Base-by-base conservation (phyloP, 2,329 filamentous ascomycete species). In the Fusarium torreyae region DNA sequence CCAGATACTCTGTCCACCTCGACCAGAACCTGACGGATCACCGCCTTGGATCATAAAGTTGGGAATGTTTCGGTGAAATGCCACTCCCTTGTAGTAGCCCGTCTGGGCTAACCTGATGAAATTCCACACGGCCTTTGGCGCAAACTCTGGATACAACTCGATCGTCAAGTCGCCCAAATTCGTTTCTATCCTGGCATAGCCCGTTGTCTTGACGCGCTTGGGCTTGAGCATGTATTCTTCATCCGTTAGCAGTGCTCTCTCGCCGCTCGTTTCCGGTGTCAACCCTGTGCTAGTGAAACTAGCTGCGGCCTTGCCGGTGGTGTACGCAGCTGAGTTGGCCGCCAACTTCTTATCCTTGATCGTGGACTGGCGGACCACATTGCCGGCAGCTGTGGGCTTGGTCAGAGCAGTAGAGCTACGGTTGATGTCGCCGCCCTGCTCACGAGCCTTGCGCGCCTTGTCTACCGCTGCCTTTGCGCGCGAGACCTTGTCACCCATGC, bases 41-140 rank as follows among this genome's bases (percentile, higher is more conserved):
- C 96, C 96, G 43, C 95, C 95, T 79, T 99, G 96, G 39, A 99
- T 93, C 96, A 99, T 99, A 78, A 99, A 99, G 73, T 92, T 93
- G 60, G 91, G 91, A 74, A 99, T 98, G 78, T 97, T 98, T 67
- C 96, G 90, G 80, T 99, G 96, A 77, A 99, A 99, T 14, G 87
- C 80, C 3, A 97, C 91, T 68, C 88, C 88, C 52, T 89, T 89
- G 82, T 98, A 99, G 80, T 97, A 98, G 1, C 95, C 95, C 70
- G 92, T 93, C 76, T 97, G 92, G 2, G 94, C 89, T 6, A 99
- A 84, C 57, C 92, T 90, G 53, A 97, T 88, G 76, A 99, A 99
- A 79, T 99, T 99, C 94, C 95, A 99, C 3, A 98, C 96, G 1
- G 96, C 94, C 73, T 92, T 92, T 1, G 96, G 96, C 4, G 96